Conservation (phyloP, 805 yeast species). For the Cyberlindnera galapagoensis region DNA sequence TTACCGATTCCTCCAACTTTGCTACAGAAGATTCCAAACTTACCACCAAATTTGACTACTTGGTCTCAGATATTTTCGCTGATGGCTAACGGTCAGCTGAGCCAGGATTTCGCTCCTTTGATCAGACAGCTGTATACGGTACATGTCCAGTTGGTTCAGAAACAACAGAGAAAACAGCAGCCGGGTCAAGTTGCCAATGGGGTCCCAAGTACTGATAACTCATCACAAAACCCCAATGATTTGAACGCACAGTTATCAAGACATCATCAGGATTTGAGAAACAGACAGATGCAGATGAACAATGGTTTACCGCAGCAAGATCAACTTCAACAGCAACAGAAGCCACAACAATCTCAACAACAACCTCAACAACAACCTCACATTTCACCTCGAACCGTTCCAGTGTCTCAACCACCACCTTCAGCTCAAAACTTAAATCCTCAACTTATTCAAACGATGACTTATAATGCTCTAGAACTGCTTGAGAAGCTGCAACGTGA, state of each 20-base stretch:
- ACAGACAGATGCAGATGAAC: constrained; percentile 26
- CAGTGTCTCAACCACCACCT: no score
- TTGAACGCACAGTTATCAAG: constrained; percentile 21
- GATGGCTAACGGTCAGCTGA: constrained; percentile 49
- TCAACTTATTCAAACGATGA: constrained; percentile 16
- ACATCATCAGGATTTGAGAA: constrained; percentile 28
- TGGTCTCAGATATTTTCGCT: constrained; percentile 75
- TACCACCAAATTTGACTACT: constrained; percentile 73
- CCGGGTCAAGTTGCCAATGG: constrained; percentile 22
- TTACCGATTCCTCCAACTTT: constrained; percentile 68
- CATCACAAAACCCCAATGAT: constrained; percentile 4
- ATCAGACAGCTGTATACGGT: constrained; percentile 63
- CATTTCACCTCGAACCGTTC: no score
- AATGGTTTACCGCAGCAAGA: constrained; percentile 17
- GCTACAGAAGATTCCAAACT: constrained; percentile 59
- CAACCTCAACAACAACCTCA: constrained; percentile 1
- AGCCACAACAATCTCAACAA: constrained; percentile 13
- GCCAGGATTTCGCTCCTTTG: constrained; percentile 48
- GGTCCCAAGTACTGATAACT: no score
- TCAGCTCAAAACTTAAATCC: constrained; percentile 21
- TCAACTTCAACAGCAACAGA: constrained; percentile 12
- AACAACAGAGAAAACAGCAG: constrained; percentile 37
- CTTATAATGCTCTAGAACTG: constrained; percentile 20
- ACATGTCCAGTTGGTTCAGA: constrained; percentile 51
- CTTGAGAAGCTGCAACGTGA: constrained; percentile 20